Evolutionary conservation across 495 filamentous ascomycete species (phyloP), one percentile per base, ranked within the genome.

Genomic region (Recurvomyces mirabilis): DNA sequence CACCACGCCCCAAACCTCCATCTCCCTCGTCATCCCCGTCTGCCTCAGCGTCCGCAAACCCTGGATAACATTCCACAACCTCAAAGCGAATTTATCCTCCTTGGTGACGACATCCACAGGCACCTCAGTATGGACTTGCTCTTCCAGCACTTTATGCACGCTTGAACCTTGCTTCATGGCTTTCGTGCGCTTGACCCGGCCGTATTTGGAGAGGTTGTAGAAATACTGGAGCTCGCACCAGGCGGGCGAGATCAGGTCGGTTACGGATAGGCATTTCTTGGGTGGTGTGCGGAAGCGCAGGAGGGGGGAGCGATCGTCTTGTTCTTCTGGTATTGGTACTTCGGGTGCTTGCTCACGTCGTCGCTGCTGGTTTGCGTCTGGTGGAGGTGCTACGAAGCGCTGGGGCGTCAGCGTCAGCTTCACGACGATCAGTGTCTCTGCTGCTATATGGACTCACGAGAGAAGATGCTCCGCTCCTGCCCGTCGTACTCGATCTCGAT

Each of bases 161-260:
- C 60, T 66, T 20, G 76, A 79, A 3, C 91, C 91, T 38, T 68
- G 67, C 55, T 78, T 81, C 91, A 98, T 98, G 1, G 83, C 85
- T 9, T 73, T 59, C 0, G 93, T 96, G 1, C 66, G 61, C 39
- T 68, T 76, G 61, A 80, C 87, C 53, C 69, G 72, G 14, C 93
- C 93, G 55, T 81, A 73, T 32, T 74, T 77, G 2, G 77, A 82
- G 23, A 98, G 71, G 0, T 75, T 79, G 65, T 87, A 96, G 70
- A 76, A 83, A 53, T 94, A 89, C 59, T 98, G 91, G 33, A 95
- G 63, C 60, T 98, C 93, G 60, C 91, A 98, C 91, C 91, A 98
- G 7, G 87, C 76, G 1, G 87, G 87, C 12, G 82, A 81, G 1
- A 89, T 73, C 31, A 98, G 59, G 61, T 98, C 91, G 1, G 86